Conservation (phyloP, 495 filamentous ascomycete genomes). For the Penicillium tannophilum region DNA sequence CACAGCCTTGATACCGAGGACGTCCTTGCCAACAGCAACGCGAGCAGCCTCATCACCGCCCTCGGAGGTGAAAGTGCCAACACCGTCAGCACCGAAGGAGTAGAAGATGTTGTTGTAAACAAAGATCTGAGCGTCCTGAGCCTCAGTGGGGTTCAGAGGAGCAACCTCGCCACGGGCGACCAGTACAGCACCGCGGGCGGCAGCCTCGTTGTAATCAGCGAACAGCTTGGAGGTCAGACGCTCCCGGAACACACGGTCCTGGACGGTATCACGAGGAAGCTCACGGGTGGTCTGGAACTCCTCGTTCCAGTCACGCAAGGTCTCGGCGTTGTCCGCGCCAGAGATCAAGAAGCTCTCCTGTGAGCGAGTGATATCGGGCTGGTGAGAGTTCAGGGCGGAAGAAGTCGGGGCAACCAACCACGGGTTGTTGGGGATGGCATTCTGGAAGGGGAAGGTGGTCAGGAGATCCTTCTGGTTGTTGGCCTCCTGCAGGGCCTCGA, state of each 20-base stretch:
- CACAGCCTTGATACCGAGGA: conserved; percentile 86
- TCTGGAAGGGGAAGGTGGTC: conserved; percentile 91
- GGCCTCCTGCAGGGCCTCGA: conserved; percentile 73
- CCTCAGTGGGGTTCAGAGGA: conserved; percentile 95
- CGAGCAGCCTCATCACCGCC: conserved; percentile 96
- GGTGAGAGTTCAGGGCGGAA: conserved; percentile 67
- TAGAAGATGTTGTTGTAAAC: conserved; percentile 99
- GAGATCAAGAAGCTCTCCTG: conserved; percentile 91
- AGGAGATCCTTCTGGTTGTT: conserved; percentile 84
- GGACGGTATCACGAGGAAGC: conserved; percentile 86
- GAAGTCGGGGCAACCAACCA: conserved; percentile 79
- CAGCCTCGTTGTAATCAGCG: conserved; percentile 96
- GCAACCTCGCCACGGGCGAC: conserved; percentile 93
- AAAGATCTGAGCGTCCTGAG: conserved; percentile 92
- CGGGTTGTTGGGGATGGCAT: conserved; percentile 86
- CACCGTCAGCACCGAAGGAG: conserved; percentile 96
- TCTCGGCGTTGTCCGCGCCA: conserved; percentile 90
- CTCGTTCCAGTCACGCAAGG: conserved; percentile 97
- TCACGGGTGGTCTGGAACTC: conserved; percentile 97
- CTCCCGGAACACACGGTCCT: conserved; percentile 95
- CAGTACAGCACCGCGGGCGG: conserved; percentile 87
- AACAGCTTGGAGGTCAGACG: conserved; percentile 92
- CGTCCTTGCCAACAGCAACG: conserved; percentile 96
- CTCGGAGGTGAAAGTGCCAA: conserved; percentile 94
- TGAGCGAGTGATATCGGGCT: conserved; percentile 80